Evolutionary conservation across 805 yeast species (phyloP), one percentile per base, ranked within the genome.

Genomic region (Kuraishia piskuri): DNA sequence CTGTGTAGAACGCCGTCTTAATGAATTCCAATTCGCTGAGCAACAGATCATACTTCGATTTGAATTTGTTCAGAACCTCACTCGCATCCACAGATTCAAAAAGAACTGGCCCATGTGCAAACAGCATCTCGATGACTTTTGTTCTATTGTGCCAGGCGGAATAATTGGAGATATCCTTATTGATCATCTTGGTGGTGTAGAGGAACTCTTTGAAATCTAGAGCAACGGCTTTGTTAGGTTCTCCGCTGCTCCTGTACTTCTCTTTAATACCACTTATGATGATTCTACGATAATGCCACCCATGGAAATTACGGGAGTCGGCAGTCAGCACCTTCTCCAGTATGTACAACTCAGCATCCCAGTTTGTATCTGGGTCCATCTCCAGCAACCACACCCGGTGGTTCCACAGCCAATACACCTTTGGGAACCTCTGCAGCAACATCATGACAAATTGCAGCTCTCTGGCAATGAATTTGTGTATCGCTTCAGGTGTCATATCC

Each of bases 341-440:
- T 8, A 90, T 75, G 1, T 68, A 73, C 61, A 94, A 68, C 65
- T 94, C 99, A 31, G 62, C 64, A n/a, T 72, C 65, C 94, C 95
- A 90, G 52, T 84, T 69, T 10, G 85, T 80, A 40, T 52, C 26
- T 1, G 76, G 73, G 36, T 80, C 78, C 20, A 72, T 64, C 37
- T 79, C 75, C 45, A 92, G 68, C 48, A 87, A 78, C 98, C 99
- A 94, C 10, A 79, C 70, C 40, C 99, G 74, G 65, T 94, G 97
- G 60, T 84, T 87, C 97, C 98, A 94, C 12, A 94, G 84, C 97
- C 98, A 94, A 64, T 94, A 94, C 46, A 91, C 89, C 65, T 94
- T 94, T 1, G 99, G 98, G 58, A 69, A 84, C 53, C 74, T 68
- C 53, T 78, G 79, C 59, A 94, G 68, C 58, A 82, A 79, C 0